Percentiles rank a stretch among this genome's conserved stretches.
Conservation (phyloP, 805 yeast species). For the Saturnispora silvae region DNA sequence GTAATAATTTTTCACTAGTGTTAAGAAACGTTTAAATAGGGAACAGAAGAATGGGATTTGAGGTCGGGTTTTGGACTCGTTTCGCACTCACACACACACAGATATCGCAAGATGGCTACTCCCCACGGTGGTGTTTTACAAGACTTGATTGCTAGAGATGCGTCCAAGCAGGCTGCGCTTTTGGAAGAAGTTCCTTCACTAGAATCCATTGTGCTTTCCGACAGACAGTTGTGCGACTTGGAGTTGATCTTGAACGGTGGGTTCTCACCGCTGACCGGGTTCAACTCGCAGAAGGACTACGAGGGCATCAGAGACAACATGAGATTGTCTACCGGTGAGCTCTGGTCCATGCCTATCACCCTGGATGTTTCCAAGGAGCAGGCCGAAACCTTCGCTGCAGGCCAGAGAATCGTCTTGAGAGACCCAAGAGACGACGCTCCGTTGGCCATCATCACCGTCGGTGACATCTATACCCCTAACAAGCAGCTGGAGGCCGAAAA, state of each 20-base stretch:
- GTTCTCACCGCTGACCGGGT: constrained; percentile 73
- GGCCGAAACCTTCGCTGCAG: constrained; percentile 38
- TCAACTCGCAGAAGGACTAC: constrained; percentile 58
- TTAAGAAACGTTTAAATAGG: neutral
- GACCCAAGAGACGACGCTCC: constrained; percentile 76
- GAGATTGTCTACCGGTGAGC: constrained; percentile 63
- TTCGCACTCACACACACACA: no score
- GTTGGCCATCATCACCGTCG: constrained; percentile 71
- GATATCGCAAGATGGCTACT: constrained; percentile 39
- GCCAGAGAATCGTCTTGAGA: constrained; percentile 58
- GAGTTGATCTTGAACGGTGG: constrained; percentile 92
- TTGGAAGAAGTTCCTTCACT: constrained; percentile 46
- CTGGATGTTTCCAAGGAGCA: constrained; percentile 54
- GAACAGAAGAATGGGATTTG: neutral
- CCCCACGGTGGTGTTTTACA: constrained; percentile 92
- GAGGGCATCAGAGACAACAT: constrained; percentile 54
- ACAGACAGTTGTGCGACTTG: constrained; percentile 86
- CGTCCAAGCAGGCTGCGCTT: constrained; percentile 43
- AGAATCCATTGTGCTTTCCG: constrained; percentile 49
- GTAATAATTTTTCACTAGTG: neutral
- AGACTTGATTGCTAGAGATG: constrained; percentile 79
- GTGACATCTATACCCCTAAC: constrained; percentile 72
- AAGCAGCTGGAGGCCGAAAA: constrained; percentile 69
- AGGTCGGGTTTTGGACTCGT: neutral
- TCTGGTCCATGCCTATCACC: constrained; percentile 92